phyloP scores from a whole-genome alignment of 2,329 filamentous ascomycete genomes.

The Claviceps sp. region DNA sequence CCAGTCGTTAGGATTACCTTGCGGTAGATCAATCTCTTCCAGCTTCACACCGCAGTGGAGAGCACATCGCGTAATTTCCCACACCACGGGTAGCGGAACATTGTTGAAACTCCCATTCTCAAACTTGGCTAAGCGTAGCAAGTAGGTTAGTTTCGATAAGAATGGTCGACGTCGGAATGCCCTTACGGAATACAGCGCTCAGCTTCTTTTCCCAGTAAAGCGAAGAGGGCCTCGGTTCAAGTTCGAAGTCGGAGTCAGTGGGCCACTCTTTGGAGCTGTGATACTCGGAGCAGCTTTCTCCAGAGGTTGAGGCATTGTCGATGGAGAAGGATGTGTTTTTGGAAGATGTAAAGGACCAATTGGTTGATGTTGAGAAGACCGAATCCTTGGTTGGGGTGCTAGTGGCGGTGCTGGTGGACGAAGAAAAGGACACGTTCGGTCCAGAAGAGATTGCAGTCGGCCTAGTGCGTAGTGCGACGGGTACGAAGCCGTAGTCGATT shows the following conservation, averaged over 20 bases:
- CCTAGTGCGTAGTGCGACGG: not conserved
- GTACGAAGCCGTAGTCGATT: not conserved
- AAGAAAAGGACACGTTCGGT: not conserved
- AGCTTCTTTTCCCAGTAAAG: conserved; percentile 16
- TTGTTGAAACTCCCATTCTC: conserved; percentile 24
- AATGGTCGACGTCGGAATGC: not conserved
- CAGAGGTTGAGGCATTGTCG: not conserved
- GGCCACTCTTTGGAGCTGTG: conserved; percentile 10
- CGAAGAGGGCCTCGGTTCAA: too few species aligned
- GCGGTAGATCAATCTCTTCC: conserved; percentile 19
- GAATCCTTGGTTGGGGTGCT: not conserved
- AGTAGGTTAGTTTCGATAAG: not conserved
- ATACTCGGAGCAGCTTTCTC: conserved; percentile 6
- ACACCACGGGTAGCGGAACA: conserved; percentile 35
- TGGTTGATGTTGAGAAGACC: not conserved
- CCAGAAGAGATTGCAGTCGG: not conserved
- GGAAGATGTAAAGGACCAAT: conserved; percentile 1
- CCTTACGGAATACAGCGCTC: conserved; percentile 27
- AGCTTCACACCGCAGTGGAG: conserved; percentile 31
- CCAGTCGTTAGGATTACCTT: conserved; percentile 23
- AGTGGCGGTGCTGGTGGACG: not conserved
- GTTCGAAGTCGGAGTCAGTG: conserved; percentile 1
- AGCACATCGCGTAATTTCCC: conserved; percentile 38
- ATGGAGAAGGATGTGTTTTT: conserved; percentile 4
- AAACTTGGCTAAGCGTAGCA: conserved; percentile 20